Evolutionary conservation across 352 stramenopile genomes (phyloP), one percentile per base, ranked within the genome.

Genomic region (Globisporangium spinosum): DNA sequence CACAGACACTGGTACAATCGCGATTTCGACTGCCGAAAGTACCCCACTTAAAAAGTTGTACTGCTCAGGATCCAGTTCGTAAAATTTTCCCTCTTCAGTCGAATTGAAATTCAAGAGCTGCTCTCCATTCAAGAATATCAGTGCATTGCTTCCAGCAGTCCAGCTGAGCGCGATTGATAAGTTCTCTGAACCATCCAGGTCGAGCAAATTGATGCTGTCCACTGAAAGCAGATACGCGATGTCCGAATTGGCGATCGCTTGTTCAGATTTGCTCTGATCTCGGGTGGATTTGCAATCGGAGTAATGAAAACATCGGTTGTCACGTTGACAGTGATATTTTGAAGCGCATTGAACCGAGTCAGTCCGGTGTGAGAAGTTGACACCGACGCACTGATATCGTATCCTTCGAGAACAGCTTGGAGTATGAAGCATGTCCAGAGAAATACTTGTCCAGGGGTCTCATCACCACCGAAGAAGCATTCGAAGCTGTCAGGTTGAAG

Each of bases 111-210:
- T 20, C 12, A 45, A 45, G 17, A 45, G 38, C 2, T 34, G 35
- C 34, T 54, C n/a, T 54, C 58, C 51, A 54, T 77, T 67, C 55
- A 75, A 65, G 13, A 70, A 63, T 4, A 77, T 57, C 8, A 64
- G n/a, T 4, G 69, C 62, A 1, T 22, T 27, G 58, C 70, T 27
- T 17, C 29, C 60, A 13, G 43, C 27, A 1, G 65, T 47, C 2
- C 55, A 29, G 23, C 25, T 7, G 22, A 49, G 13, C 29, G 71
- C 23, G 51, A 73, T 66, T 0, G 62, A 70, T 3, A 77, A 60
- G 13, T 66, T 35, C 32, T 77, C 72, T 10, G 65, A 75, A 0
- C 69, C 69, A 64, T 77, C 72, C 45, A 70, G 25, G 51, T 75
- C 72, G 15, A 59, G 56, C 7, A 77, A 23, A 12, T 51, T 59